These are phyloP conservation scores for Pichia sp. DNA, from an alignment of 1,139 yeast genomes.

Conservation along the genomic window DNA sequence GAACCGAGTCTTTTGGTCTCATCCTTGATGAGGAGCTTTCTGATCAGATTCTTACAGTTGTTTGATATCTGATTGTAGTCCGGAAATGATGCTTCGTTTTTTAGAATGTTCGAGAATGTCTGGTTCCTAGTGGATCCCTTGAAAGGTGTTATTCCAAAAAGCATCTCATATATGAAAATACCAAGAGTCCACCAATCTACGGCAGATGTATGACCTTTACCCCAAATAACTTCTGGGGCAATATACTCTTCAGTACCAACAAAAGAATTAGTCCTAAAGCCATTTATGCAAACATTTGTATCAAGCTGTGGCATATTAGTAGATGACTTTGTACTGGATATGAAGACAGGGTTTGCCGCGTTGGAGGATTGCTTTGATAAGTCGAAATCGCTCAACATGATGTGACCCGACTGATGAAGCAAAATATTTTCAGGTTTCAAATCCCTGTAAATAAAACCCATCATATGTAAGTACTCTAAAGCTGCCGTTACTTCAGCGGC, in stretches of 20 bases:
- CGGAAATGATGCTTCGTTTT: conserved; percentile 68
- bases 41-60: conserved; percentile 69
- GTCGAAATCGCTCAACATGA: conserved; percentile 96
- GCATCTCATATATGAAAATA: conserved; percentile 84
- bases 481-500: conserved; percentile 99
- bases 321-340: conserved; percentile 22
- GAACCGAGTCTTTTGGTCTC: conserved; percentile 86
- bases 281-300: conserved; percentile 91
- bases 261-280: conserved; percentile 92
- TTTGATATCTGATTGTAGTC: conserved; percentile 48
- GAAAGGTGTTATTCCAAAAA: conserved; percentile 93
- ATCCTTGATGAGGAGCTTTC: conserved; percentile 78
- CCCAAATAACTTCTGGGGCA: conserved; percentile 96
- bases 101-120: conserved; percentile 82
- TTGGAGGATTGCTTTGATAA: conserved; percentile 82
- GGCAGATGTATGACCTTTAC: conserved; percentile 95
- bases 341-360: conserved; percentile 44
- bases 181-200: conserved; percentile 99
- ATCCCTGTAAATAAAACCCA: conserved; percentile 96
- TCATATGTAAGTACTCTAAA: conserved; percentile 84
- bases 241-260: conserved; percentile 98
- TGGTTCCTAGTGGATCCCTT: conserved; percentile 84
- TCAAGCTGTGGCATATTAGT: conserved; percentile 47
- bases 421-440: conserved; percentile 92
- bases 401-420: conserved; percentile 92